phyloP scores from a whole-genome alignment of 805 yeast genomes.

The Millerozyma miso region DNA sequence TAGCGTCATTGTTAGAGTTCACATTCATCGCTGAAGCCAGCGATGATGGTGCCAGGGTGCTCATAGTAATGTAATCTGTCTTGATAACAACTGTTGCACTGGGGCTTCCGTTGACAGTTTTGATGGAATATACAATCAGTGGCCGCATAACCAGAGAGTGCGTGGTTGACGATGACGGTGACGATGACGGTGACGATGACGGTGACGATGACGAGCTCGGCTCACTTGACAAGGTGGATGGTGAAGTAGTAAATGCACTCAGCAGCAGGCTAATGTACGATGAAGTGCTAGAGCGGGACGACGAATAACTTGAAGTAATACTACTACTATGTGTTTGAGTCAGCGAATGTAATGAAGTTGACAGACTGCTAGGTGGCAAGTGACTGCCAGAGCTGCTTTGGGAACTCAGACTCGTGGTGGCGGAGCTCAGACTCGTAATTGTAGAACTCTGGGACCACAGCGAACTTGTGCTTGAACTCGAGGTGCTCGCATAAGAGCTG shows the following conservation, averaged over 20 bases:
- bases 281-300: neutral
- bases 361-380: neutral
- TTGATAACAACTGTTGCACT: conserved; percentile 5
- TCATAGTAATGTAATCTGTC: conserved; percentile 14
- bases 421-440: neutral
- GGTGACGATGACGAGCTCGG: conserved; percentile 13
- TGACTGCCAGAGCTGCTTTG: neutral
- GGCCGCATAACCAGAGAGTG: conserved; percentile 10
- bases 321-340: neutral
- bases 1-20: neutral
- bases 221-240: neutral
- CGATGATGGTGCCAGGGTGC: conserved; percentile 1
- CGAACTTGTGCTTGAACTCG: conserved; percentile 5
- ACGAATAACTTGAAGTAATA: neutral
- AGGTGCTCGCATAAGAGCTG: conserved; percentile 5
- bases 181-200: conserved; percentile 13
- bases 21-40: conserved; percentile 4
- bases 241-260: neutral
- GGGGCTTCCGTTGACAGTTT: conserved; percentile 13
- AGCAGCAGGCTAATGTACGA: neutral
- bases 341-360: neutral
- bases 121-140: conserved; percentile 11
- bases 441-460: conserved; percentile 4
- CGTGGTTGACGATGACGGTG: conserved; percentile 16
- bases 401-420: conserved; percentile 6